Conservation (phyloP, 164 flowering plant genomes). For the Sedum album region DNA sequence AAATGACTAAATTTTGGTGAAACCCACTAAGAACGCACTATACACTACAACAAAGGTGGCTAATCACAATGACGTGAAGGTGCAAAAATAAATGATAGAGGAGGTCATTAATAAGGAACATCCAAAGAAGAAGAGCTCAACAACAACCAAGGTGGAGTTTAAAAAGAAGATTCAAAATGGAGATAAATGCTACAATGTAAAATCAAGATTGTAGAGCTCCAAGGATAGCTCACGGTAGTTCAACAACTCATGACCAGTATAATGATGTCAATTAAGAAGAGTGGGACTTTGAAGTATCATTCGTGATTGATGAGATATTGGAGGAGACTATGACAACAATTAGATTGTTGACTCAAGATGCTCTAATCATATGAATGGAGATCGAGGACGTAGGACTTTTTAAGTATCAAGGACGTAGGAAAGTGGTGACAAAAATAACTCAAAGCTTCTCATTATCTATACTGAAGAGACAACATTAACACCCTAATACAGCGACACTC, state of each 20-base stretch:
- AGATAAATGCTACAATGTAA: neutral
- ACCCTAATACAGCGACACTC: neutral
- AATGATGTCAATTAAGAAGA: neutral
- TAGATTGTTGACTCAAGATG: constrained; percentile 14
- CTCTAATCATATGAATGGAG: constrained; percentile 17
- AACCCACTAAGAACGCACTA: neutral
- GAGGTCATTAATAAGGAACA: neutral
- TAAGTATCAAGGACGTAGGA: constrained; percentile 6
- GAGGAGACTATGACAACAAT: constrained; percentile 2
- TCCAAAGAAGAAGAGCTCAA: neutral
- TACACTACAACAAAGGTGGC: neutral
- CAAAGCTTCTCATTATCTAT: constrained; percentile 12
- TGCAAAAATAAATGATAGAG: neutral
- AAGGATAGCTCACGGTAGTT: neutral
- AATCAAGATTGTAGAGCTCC: neutral
- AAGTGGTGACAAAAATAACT: constrained; percentile 13
- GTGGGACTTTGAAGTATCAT: constrained; percentile 8
- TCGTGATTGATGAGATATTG: constrained; percentile 10
- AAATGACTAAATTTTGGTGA: constrained; percentile 8
- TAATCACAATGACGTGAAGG: neutral
- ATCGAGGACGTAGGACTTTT: neutral
- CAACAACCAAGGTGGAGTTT: neutral
- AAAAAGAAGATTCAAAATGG: neutral
- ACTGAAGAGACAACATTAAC: neutral
- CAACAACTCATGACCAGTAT: neutral